Base-by-base conservation (phyloP, 768 basidiomycete genomes). In the Agaricus blazei region DNA sequence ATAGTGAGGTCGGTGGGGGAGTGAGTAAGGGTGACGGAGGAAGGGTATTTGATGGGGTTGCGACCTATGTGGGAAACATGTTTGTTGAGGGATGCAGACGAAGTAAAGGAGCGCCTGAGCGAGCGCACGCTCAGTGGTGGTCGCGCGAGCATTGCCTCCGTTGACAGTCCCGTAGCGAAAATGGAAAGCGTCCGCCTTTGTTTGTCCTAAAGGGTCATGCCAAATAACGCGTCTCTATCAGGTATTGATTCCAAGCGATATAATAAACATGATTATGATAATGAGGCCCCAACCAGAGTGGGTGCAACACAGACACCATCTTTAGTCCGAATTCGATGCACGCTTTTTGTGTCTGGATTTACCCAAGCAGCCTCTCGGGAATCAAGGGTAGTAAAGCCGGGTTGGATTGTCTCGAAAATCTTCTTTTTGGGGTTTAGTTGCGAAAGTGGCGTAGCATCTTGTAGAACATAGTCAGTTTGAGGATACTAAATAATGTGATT, bases 351-450 rank as follows among this genome's bases (percentile, higher is more conserved):
- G 37, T 67, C 75, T 5, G 93, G 87, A 67, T 97, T 86, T 51
- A 98, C 74, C 96, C 97, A 98, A 7, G 92, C 94, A 26, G 95
- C 96, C 62, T 95, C 93, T 60, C 72, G 81, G 14, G 82, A 82
- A 52, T 94, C 88, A 4, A 98, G 77, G 5, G 97, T 98, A 37
- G 79, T 93, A 67, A 99, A 97, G 19, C 87, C 91, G 85, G 94
- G 93, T 67, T 97, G 97, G 48, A 99, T 83, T 0, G 94, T 88
- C 73, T 99, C 97, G 64, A 98, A 99, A 31, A 98, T 90, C 75
- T 98, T 99, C 77, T 97, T 98, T 75, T 98, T 99, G 11, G 97
- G 97, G 70, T 98, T 98, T 55, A 99, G 76, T 64, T 95, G 93
- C 6, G 87, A 65, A 24, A 96, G 73, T 0, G 94, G 89, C 19